Conservation (phyloP, 345 rosid genomes). For the Gossypium australe region DNA sequence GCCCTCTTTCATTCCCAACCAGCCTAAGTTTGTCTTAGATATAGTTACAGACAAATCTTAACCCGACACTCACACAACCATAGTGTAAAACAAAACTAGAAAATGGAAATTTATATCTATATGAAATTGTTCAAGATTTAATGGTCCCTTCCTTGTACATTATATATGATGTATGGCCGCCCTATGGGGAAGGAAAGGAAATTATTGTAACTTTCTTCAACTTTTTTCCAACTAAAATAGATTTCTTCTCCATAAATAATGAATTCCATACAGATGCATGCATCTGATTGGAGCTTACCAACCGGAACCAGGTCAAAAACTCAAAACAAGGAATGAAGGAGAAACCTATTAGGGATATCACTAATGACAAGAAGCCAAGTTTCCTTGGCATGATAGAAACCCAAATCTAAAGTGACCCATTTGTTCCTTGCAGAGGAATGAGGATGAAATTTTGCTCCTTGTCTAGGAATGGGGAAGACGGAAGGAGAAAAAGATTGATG, state of each 20-base stretch:
- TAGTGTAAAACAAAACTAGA: neutral
- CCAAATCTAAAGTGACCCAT: neutral
- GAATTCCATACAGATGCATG: neutral
- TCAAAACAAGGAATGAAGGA: neutral
- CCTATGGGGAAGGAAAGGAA: neutral
- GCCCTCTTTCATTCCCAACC: conserved; percentile 22
- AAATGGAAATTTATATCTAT: too few species aligned
- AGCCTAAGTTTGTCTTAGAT: conserved; percentile 7
- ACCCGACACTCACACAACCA: too few species aligned
- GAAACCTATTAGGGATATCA: neutral
- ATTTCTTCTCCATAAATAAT: neutral
- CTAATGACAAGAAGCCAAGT: neutral
- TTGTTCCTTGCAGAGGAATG: neutral
- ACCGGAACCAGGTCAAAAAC: conserved; percentile 13
- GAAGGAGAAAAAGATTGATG: neutral
- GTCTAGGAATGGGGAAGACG: too few species aligned
- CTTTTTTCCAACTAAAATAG: neutral
- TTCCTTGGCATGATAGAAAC: neutral
- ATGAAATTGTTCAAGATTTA: neutral
- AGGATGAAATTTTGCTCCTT: neutral
- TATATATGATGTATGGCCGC: neutral
- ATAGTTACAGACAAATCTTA: neutral
- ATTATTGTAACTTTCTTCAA: neutral
- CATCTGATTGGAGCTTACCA: neutral
- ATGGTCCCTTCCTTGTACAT: conserved; percentile 10